Percentiles rank a stretch among this genome's conserved stretches.
Conservation (phyloP, 2,329 filamentous ascomycete species). For the Diplocarpon mali region DNA sequence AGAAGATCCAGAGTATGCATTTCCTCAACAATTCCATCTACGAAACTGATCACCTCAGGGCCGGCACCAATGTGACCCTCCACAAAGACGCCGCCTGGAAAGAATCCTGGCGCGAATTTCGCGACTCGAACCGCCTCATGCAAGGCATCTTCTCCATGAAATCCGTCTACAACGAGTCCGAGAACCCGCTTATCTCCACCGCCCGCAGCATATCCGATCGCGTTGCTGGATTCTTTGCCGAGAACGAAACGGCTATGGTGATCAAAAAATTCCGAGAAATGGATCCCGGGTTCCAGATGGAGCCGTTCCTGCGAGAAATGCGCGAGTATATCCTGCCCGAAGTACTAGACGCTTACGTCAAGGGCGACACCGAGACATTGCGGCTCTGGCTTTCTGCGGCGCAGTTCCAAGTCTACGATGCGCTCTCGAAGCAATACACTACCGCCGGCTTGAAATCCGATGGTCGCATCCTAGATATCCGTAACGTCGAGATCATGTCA, state of each 20-base stretch:
- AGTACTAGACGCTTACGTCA: conserved; percentile 95
- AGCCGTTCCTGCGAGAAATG: conserved; percentile 89
- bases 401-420: conserved; percentile 92
- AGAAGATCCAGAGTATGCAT: conserved; percentile 75
- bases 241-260: conserved; percentile 95
- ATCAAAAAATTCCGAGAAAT: conserved; percentile 97
- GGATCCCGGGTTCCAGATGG: conserved; percentile 88
- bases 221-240: conserved; percentile 90
- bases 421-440: conserved; percentile 93
- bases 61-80: conserved; percentile 84
- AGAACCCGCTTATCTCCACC: conserved; percentile 89
- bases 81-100: conserved; percentile 98
- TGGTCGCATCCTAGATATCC: conserved; percentile 87
- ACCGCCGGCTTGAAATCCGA: conserved; percentile 89
- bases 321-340: conserved; percentile 97
- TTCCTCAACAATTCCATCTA: conserved; percentile 19
- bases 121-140: conserved; percentile 77
- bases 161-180: conserved; percentile 85
- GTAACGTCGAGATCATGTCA: conserved; percentile 79
- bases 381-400: conserved; percentile 94
- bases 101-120: conserved; percentile 95
- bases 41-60: conserved; percentile 44
- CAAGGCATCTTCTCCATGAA: conserved; percentile 82
- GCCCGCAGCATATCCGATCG: conserved; percentile 85
- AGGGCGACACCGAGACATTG: conserved; percentile 81